A percentile compares a stretch with the other conserved stretches of the same genome.
phyloP scores from a whole-genome alignment of 768 basidiomycete species.

The Amanita pseudoporphyria region DNA sequence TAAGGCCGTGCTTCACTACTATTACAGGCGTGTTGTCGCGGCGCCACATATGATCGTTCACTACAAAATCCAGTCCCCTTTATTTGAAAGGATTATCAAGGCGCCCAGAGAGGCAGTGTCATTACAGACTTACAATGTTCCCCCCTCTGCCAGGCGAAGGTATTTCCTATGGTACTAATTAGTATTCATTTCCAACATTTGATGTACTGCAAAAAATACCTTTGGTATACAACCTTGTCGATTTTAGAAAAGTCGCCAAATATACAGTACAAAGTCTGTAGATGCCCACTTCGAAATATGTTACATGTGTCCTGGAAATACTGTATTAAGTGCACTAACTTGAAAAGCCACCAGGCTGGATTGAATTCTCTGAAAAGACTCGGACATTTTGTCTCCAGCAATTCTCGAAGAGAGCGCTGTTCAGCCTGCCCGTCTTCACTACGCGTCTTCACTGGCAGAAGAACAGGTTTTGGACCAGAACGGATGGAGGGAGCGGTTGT shows the following conservation, averaged over 20 bases:
- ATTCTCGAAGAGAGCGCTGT: conserved; percentile 25
- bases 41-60: conserved; percentile 27
- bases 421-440: conserved; percentile 23
- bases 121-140: conserved; percentile 42
- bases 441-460: conserved; percentile 23
- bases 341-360: conserved; percentile 41
- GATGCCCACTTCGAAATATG: conserved; percentile 37
- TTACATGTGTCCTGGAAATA: not conserved
- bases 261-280: conserved; percentile 55
- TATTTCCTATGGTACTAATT: conserved; percentile 24
- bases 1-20: conserved; percentile 48
- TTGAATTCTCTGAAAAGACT: conserved; percentile 33
- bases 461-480: conserved; percentile 29
- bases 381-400: conserved; percentile 33
- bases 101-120: not conserved
- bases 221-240: conserved; percentile 46
- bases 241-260: conserved; percentile 49
- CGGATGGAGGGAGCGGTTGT: conserved; percentile 22
- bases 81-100: not conserved
- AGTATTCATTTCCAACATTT: not conserved
- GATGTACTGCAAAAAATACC: conserved; percentile 22
- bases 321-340: conserved; percentile 20
- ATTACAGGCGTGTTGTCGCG: conserved; percentile 40
- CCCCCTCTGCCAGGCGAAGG: conserved; percentile 48
- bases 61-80: conserved; percentile 63